These are phyloP conservation scores for Blastobotrys muscicola DNA, from an alignment of 805 yeast species.

Conservation along the genomic window DNA sequence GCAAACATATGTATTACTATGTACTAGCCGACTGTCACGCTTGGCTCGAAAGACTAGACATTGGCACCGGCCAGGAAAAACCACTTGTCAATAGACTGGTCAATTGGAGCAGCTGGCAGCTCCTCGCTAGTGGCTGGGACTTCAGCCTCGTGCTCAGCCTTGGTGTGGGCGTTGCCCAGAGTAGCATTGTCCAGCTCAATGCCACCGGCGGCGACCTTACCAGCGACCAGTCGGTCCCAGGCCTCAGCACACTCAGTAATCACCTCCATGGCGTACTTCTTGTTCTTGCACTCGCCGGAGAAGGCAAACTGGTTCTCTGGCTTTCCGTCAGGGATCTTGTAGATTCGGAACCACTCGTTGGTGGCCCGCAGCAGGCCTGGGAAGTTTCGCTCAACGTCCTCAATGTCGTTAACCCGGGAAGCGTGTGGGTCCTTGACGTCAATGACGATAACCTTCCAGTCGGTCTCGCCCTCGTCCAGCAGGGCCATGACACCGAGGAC, in stretches of 20 bases:
- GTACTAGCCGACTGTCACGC: no score
- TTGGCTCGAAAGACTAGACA: slow-evolving; percentile 11
- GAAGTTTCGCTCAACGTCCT: slow-evolving; percentile 79
- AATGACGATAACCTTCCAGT: slow-evolving; percentile 92
- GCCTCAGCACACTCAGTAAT: slow-evolving; percentile 75
- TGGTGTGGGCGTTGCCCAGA: slow-evolving; percentile 30
- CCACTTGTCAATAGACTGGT: slow-evolving; percentile 96
- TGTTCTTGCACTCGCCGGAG: slow-evolving; percentile 85
- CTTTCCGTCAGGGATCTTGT: slow-evolving; percentile 97
- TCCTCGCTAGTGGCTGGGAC: slow-evolving; percentile 60
- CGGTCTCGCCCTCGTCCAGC: slow-evolving; percentile 95
- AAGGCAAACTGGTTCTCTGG: slow-evolving; percentile 96
- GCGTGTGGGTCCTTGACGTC: slow-evolving; percentile 87
- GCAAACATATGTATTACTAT: no score
- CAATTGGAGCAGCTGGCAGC: slow-evolving; percentile 85
- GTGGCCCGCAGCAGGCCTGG: slow-evolving; percentile 93
- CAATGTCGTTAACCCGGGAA: slow-evolving; percentile 74
- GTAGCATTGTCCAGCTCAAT: slow-evolving; percentile 73
- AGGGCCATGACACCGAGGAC: slow-evolving; percentile 93
- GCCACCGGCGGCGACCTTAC: slow-evolving; percentile 54
- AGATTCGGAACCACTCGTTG: slow-evolving; percentile 96
- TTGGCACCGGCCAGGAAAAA: slow-evolving; percentile 67
- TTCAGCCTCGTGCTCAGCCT: slow-evolving; percentile 27
- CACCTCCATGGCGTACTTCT: slow-evolving; percentile 75
- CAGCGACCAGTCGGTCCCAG: slow-evolving; percentile 68